A percentile compares a stretch with the other conserved stretches of the same genome.
Evolutionary conservation across 768 basidiomycete species (phyloP).

Genomic region (Neoboletus brunneissimus): DNA sequence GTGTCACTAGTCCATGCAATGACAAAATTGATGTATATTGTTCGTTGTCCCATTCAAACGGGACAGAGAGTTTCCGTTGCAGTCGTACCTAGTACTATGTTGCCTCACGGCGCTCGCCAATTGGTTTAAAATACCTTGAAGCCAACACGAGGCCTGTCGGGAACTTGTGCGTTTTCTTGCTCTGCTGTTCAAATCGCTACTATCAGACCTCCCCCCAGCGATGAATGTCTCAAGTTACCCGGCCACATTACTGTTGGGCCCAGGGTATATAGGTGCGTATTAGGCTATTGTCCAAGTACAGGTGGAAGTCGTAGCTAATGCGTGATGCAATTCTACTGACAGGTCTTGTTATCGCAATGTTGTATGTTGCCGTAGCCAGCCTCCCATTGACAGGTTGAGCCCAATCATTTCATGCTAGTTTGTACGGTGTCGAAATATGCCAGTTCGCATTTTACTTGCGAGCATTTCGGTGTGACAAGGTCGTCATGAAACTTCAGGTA

Average conservation of each 20-base stretch:
- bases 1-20: background rate
- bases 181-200: background rate
- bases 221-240: conserved; percentile 2
- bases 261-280: conserved; percentile 9
- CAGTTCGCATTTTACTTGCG: conserved; percentile 9
- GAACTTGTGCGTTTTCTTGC: background rate
- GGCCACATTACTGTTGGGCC: background rate
- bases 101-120: background rate
- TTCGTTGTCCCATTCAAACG: background rate
- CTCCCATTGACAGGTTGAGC: too few species aligned
- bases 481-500: conserved; percentile 5
- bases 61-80: background rate
- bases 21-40: background rate
- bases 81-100: background rate
- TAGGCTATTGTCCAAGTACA: background rate
- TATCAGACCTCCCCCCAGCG: background rate
- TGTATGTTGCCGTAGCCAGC: background rate
- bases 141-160: background rate
- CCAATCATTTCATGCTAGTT: background rate
- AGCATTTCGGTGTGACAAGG: conserved; percentile 1
- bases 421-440: conserved; percentile 7
- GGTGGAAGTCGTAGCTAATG: background rate
- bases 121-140: background rate
- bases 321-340: background rate
- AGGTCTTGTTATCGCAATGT: conserved; percentile 1